Evolutionary conservation across 2,329 filamentous ascomycete genomes (phyloP).

Genomic region (Hypoxylon sp.): DNA sequence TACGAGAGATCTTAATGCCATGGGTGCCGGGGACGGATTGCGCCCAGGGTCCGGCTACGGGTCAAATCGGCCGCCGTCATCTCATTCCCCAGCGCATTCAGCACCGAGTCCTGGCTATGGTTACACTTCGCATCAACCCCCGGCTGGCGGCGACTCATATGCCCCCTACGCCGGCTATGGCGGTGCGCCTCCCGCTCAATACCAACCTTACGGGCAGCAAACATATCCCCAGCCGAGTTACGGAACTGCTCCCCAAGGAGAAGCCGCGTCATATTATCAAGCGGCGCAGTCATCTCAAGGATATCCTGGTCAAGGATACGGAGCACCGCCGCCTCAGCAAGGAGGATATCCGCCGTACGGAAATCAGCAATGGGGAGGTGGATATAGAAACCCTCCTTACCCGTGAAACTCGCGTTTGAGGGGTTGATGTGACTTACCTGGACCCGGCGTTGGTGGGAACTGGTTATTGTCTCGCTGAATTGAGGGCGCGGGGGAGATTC

Average conservation of each 20-base stretch:
- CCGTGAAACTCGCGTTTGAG: conserved; percentile 1
- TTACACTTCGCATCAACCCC: conserved; percentile 55
- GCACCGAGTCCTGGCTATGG: conserved; percentile 54
- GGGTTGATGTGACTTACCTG: background rate
- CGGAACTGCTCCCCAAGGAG: conserved; percentile 32
- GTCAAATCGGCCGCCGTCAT: conserved; percentile 54
- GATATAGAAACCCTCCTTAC: conserved; percentile 36
- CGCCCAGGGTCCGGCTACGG: conserved; percentile 48
- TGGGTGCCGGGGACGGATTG: conserved; percentile 62
- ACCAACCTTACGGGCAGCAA: conserved; percentile 29
- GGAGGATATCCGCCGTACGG: conserved; percentile 38
- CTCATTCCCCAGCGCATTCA: conserved; percentile 48
- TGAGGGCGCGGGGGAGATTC: conserved; percentile 9
- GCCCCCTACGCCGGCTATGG: conserved; percentile 37
- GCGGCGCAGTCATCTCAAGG: conserved; percentile 21
- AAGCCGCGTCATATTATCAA: conserved; percentile 34
- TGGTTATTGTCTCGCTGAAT: background rate
- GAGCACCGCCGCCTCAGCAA: conserved; percentile 27
- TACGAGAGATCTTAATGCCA: conserved; percentile 67
- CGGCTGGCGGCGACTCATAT: conserved; percentile 23
- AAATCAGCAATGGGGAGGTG: conserved; percentile 36
- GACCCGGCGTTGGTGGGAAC: conserved; percentile 15
- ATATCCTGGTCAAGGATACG: conserved; percentile 14
- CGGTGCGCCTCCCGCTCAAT: conserved; percentile 24
- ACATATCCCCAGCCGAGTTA: conserved; percentile 32